These are phyloP conservation scores for Phytopythium oedochilum DNA, from an alignment of 352 stramenopile genomes.

Conservation along the genomic window DNA sequence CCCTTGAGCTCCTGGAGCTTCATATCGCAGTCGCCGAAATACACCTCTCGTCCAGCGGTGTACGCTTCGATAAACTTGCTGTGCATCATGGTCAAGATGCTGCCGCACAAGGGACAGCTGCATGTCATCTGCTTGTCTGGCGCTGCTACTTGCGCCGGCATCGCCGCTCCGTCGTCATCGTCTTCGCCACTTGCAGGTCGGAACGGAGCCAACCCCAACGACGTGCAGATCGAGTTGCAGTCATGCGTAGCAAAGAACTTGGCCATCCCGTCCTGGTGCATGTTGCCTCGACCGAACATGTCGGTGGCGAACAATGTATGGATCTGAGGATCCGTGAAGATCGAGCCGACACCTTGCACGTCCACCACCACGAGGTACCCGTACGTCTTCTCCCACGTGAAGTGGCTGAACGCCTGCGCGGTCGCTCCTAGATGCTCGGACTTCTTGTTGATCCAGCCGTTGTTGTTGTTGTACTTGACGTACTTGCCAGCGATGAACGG, in stretches of 20 bases:
- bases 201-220: conserved; percentile 3
- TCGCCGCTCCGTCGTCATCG: background rate
- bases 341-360: conserved; percentile 29
- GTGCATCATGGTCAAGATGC: conserved; percentile 15
- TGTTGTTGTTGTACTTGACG: conserved; percentile 51
- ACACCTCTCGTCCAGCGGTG: conserved; percentile 11
- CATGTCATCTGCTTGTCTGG: conserved; percentile 14
- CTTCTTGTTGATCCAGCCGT: conserved; percentile 17
- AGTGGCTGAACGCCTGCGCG: conserved; percentile 40
- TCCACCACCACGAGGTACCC: conserved; percentile 36
- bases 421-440: conserved; percentile 5
- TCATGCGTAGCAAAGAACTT: conserved; percentile 31
- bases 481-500: conserved; percentile 30
- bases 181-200: background rate
- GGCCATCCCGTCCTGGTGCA: conserved; percentile 19
- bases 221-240: conserved; percentile 26
- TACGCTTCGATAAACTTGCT: conserved; percentile 18
- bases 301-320: conserved; percentile 10
- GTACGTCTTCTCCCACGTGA: conserved; percentile 29
- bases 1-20: background rate
- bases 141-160: background rate
- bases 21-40: conserved; percentile 5
- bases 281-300: conserved; percentile 22
- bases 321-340: conserved; percentile 47
- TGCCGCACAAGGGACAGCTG: conserved; percentile 30